Conservation (phyloP, 129 eudicot genomes). For the Flaveria trinervia region DNA sequence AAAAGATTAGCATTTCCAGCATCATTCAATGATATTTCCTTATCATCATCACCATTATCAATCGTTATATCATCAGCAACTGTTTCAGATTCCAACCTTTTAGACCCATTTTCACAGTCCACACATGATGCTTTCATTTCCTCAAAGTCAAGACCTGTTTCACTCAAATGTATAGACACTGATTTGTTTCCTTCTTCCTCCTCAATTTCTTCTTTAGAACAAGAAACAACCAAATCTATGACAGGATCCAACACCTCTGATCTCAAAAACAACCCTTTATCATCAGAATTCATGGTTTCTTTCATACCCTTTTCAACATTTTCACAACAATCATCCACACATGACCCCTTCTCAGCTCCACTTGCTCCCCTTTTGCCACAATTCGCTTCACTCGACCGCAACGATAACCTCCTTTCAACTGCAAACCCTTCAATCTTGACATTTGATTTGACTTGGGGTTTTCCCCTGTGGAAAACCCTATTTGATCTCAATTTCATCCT, state of each 20-base stretch:
- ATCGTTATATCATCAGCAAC: conserved; percentile 23
- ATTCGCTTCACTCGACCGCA: conserved; percentile 11
- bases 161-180: conserved; percentile 10
- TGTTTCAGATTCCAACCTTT: conserved; percentile 20
- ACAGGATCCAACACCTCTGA: conserved; percentile 29
- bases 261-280: conserved; percentile 29
- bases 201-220: conserved; percentile 22
- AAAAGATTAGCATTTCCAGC: conserved; percentile 10
- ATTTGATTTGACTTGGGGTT: background rate
- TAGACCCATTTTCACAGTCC: conserved; percentile 27
- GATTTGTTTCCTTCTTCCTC: conserved; percentile 23
- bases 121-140: background rate
- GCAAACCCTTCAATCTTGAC: background rate
- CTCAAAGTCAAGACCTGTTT: conserved; percentile 1
- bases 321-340: background rate
- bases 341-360: background rate
- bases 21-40: conserved; percentile 12
- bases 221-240: conserved; percentile 26
- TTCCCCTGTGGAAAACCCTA: conserved; percentile 30
- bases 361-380: conserved; percentile 20
- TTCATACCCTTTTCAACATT: conserved; percentile 19
- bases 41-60: conserved; percentile 19
- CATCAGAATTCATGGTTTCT: conserved; percentile 14
- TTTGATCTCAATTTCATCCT: conserved; percentile 37
- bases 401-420: conserved; percentile 7